Base-by-base conservation (phyloP, 805 yeast genomes). In the Suhomyces sp. region DNA sequence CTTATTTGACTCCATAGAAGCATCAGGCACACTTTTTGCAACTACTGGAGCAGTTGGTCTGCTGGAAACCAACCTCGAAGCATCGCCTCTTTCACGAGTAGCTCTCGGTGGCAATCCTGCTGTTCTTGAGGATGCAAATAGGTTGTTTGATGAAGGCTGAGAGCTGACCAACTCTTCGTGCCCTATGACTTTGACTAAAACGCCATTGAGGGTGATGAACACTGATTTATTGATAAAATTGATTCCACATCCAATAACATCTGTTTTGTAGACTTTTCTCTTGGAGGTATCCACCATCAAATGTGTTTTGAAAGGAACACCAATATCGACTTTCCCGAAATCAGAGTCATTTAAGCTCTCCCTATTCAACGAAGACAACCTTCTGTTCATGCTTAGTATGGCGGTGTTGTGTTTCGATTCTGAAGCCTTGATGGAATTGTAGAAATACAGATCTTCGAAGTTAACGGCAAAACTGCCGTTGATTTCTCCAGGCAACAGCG, bases 121-220 rank as follows among this genome's bases (percentile, higher is more conserved):
- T 37, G 41, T 19, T 9, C 41, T 37, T 37, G 41, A n/a, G 9
- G 40, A 12, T 17, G 22, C 54, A 19, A 57, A 47, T 9, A 50
- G 27, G 27, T 54, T 51, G 17, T 47, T 49, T 13, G 49, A n/a
- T 3, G 55, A 25, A 5, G 62, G 57, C 40, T 57, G 62, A 4
- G 54, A 57, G 3, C 68, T 55, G 6, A 43, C 45, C 31, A 71
- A 57, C 25, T 65, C 70, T 17, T 61, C 67, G 43, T 64, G 61
- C 4, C 57, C 44, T 6, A 71, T 63, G 3, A 58, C 58, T 33
- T 57, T 62, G 8, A 67, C 66, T 35, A 69, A 56, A 3, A 87
- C 76, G 1, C 97, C 97, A 67, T 92, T 91, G 64, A 87, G 85
- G 0, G 97, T 91, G 57, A 82, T 82, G 60, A 91, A 92, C 2